These are phyloP conservation scores for Phytophthora fragariae DNA, from an alignment of 352 stramenopile genomes.

Conservation along the genomic window DNA sequence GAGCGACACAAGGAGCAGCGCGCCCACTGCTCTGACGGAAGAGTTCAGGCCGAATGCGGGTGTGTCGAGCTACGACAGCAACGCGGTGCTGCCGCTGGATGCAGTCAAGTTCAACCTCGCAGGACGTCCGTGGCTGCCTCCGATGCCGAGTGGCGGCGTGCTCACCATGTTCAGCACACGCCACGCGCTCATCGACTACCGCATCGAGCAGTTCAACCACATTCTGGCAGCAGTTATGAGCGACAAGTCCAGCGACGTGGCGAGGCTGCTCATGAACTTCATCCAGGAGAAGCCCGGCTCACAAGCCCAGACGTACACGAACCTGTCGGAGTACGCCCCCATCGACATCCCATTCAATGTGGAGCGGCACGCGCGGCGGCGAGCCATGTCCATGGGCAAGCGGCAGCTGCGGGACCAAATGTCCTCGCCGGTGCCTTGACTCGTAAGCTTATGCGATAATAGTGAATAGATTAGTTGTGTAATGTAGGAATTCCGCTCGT, in stretches of 20 bases:
- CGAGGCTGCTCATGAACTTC: conserved; percentile 74
- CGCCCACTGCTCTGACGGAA: conserved; percentile 17
- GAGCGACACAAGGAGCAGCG: conserved; percentile 39
- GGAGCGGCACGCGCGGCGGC: conserved; percentile 65
- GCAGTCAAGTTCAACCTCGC: conserved; percentile 61
- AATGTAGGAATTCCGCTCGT: background rate
- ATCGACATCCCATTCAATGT: conserved; percentile 76
- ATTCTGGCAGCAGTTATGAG: conserved; percentile 76
- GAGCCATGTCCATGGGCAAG: conserved; percentile 70
- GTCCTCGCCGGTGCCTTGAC: conserved; percentile 29
- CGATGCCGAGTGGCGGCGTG: conserved; percentile 65
- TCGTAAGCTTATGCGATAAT: background rate
- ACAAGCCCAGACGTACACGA: conserved; percentile 69
- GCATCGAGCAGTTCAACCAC: conserved; percentile 75
- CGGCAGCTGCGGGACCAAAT: conserved; percentile 46
- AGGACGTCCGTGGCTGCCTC: conserved; percentile 58
- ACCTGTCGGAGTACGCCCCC: conserved; percentile 74
- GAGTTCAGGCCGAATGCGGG: conserved; percentile 24
- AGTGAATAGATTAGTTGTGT: conserved; percentile 31
- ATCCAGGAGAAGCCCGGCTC: conserved; percentile 80
- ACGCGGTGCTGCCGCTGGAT: conserved; percentile 56
- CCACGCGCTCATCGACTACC: conserved; percentile 67
- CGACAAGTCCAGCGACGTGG: conserved; percentile 64
- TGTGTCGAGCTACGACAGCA: conserved; percentile 51
- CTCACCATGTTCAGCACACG: conserved; percentile 66